A percentile compares a stretch with the other conserved stretches of the same genome.
These are phyloP conservation scores for Allodekkera sacchari DNA, from an alignment of 805 yeast genomes.

Conservation along the genomic window DNA sequence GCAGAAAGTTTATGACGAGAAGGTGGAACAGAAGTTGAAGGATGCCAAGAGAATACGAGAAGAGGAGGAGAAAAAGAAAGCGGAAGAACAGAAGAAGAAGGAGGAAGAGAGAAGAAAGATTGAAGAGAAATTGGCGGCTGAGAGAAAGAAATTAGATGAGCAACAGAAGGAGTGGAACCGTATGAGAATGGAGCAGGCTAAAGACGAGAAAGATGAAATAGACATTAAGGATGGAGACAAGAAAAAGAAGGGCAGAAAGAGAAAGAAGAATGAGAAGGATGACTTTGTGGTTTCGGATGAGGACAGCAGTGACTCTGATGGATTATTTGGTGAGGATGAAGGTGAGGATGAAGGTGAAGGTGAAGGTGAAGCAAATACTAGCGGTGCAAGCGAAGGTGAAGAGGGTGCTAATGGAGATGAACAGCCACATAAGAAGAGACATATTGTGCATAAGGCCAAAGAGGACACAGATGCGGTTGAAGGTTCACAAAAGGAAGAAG, in stretches of 20 bases:
- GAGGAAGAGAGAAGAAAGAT: conserved; percentile 40
- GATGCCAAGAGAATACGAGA: conserved; percentile 65
- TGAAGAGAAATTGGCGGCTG: conserved; percentile 34
- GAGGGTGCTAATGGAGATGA: conserved; percentile 10
- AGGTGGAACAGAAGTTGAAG: conserved; percentile 51
- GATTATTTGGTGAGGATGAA: conserved; percentile 24
- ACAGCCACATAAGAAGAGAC: conserved; percentile 8
- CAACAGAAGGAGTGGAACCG: conserved; percentile 50
- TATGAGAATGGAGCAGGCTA: conserved; percentile 25
- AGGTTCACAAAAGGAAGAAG: conserved; percentile 7
- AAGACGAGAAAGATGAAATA: conserved; percentile 26
- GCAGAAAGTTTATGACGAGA: conserved; percentile 58
- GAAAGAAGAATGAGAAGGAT: conserved; percentile 19
- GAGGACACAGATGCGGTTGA: conserved; percentile 9
- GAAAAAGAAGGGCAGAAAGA: conserved; percentile 22
- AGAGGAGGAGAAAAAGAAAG: conserved; percentile 38
- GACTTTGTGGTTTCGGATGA: conserved; percentile 32
- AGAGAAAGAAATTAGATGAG: conserved; percentile 43
- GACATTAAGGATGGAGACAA: conserved; percentile 26
- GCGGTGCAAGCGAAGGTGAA: conserved; percentile 10
- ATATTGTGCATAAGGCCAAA: conserved; percentile 7
- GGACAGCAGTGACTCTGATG: conserved; percentile 23
- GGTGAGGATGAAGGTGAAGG: conserved; percentile 21
- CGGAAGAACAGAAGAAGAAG: conserved; percentile 35
- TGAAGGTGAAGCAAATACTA: conserved; percentile 19